A percentile compares a stretch with the other conserved stretches of the same genome.
Evolutionary conservation across 2,329 filamentous ascomycete genomes (phyloP).

Genomic region (Zasmidium cellare): DNA sequence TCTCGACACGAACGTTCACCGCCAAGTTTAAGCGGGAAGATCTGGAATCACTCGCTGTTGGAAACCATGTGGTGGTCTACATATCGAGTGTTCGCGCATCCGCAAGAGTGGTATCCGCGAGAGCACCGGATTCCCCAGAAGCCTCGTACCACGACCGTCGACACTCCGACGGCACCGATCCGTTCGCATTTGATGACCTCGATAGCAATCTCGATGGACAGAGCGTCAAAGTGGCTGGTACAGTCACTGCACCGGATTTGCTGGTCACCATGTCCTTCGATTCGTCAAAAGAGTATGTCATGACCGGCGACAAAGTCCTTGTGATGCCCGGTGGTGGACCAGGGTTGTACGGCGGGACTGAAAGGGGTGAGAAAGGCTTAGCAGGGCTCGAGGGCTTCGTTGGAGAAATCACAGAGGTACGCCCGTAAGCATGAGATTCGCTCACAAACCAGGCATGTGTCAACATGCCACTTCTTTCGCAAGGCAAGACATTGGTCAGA

Average conservation of each 20-base stretch:
- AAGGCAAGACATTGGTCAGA: no score
- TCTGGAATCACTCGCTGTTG: slow-evolving; percentile 63
- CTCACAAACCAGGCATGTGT: no score
- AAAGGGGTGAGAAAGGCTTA: slow-evolving; percentile 48
- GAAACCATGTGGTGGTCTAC: slow-evolving; percentile 77
- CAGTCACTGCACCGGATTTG: slow-evolving; percentile 30
- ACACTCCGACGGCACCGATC: slow-evolving; percentile 38
- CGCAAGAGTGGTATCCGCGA: slow-evolving; percentile 64
- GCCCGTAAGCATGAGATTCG: slow-evolving; percentile 29
- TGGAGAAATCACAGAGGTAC: slow-evolving; percentile 55
- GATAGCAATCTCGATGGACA: slow-evolving; percentile 10
- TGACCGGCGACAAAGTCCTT: slow-evolving; percentile 68
- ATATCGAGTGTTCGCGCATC: slow-evolving; percentile 82
- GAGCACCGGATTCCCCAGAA: slow-evolving; percentile 30
- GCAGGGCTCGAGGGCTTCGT: slow-evolving; percentile 71
- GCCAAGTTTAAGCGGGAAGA: slow-evolving; percentile 69
- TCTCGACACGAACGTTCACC: slow-evolving; percentile 50
- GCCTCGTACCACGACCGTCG: background rate
- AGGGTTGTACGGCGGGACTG: slow-evolving; percentile 57
- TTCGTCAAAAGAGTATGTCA: slow-evolving; percentile 70
- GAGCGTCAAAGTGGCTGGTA: slow-evolving; percentile 24
- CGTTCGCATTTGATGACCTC: slow-evolving; percentile 29
- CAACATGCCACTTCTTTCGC: no score
- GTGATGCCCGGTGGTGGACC: slow-evolving; percentile 71
- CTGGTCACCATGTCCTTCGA: slow-evolving; percentile 69